Conservation (phyloP, 768 basidiomycete genomes). For the Lyophyllum semitale region DNA sequence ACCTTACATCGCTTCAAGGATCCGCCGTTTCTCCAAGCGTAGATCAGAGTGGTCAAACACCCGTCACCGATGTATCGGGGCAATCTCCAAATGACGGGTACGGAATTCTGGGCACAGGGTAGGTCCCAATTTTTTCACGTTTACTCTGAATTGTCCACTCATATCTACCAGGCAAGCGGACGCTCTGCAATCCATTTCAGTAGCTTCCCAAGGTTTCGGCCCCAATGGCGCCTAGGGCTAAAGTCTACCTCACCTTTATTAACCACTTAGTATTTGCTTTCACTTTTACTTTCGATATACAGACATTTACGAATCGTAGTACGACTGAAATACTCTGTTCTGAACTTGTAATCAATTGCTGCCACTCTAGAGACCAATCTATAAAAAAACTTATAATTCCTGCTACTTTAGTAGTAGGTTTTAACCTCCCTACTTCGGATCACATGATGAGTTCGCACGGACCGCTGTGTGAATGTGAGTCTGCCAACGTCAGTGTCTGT, state of each 20-base stretch:
- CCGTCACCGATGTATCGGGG: slow-evolving; percentile 38
- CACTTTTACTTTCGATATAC: neutral
- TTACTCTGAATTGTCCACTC: neutral
- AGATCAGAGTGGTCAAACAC: slow-evolving; percentile 32
- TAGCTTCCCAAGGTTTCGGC: slow-evolving; percentile 36
- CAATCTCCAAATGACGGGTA: slow-evolving; percentile 72
- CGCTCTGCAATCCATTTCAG: slow-evolving; percentile 31
- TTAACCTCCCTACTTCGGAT: no score
- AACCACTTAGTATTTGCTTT: neutral
- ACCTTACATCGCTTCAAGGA: slow-evolving; percentile 47
- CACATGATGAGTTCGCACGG: no score
- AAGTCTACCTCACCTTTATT: neutral
- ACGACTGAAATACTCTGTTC: neutral
- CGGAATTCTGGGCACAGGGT: slow-evolving; percentile 42
- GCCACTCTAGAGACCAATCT: no score
- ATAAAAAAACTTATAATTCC: no score
- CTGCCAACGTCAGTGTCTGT: no score
- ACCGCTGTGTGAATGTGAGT: no score
- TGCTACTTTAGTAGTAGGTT: no score
- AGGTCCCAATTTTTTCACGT: slow-evolving; percentile 14
- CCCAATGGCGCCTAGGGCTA: slow-evolving; percentile 16
- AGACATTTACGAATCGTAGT: neutral
- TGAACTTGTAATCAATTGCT: no score
- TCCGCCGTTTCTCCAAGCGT: slow-evolving; percentile 41
- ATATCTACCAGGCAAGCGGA: slow-evolving; percentile 25